These are phyloP conservation scores for Discostella stelligera DNA, from an alignment of 352 stramenopile genomes.

Conservation along the genomic window DNA sequence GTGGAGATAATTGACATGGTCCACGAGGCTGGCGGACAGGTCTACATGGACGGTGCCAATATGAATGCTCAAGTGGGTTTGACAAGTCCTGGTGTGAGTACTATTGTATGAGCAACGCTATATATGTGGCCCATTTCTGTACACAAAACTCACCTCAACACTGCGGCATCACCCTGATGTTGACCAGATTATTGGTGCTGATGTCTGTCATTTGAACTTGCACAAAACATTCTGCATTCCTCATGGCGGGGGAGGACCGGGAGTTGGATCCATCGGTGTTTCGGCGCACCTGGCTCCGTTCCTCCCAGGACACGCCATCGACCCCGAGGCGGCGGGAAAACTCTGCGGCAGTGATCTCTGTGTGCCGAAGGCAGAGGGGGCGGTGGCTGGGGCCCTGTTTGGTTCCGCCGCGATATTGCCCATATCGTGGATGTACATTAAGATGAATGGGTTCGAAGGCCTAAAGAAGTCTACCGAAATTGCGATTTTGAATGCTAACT, in stretches of 20 bases:
- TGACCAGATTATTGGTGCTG: slow-evolving; percentile 89
- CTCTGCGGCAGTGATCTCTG: slow-evolving; percentile 79
- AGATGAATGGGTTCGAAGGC: slow-evolving; percentile 96
- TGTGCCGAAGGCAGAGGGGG: slow-evolving; percentile 73
- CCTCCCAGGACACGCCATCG: slow-evolving; percentile 92
- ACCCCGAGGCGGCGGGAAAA: slow-evolving; percentile 74
- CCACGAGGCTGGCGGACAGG: slow-evolving; percentile 94
- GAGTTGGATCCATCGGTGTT: slow-evolving; percentile 89
- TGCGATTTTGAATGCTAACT: slow-evolving; percentile 99
- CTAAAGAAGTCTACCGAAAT: slow-evolving; percentile 90
- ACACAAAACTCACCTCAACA: slow-evolving; percentile 86
- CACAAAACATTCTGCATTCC: slow-evolving; percentile 99
- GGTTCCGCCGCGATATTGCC: slow-evolving; percentile 96
- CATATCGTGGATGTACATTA: slow-evolving; percentile 99
- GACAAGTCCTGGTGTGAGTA: slow-evolving; percentile 88
- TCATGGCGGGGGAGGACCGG: slow-evolving; percentile 95
- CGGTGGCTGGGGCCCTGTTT: slow-evolving; percentile 93
- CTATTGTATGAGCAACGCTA: not conserved
- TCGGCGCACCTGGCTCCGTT: slow-evolving; percentile 92
- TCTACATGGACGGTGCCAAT: slow-evolving; percentile 99
- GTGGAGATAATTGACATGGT: slow-evolving; percentile 95
- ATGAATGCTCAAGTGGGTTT: slow-evolving; percentile 99
- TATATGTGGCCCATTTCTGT: slow-evolving; percentile 84
- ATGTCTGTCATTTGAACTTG: slow-evolving; percentile 99
- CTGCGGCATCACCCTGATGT: slow-evolving; percentile 1